A percentile compares a stretch with the other conserved stretches of the same genome.
Evolutionary conservation across 164 flowering plant genomes (phyloP).

Genomic region (Houttuynia cordata): DNA sequence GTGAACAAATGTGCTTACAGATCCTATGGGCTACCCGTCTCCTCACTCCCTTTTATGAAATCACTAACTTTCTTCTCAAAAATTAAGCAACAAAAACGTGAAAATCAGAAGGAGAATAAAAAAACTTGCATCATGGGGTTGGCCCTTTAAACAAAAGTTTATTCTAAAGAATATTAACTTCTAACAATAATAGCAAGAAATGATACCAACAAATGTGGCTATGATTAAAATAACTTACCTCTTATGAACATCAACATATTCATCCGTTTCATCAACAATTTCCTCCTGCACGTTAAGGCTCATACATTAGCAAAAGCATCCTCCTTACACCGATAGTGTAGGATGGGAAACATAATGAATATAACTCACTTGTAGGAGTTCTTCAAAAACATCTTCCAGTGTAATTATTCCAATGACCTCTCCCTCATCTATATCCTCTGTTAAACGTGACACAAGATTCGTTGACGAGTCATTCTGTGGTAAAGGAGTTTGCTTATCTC

Average conservation of each 20-base stretch:
- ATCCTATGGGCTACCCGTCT: too few species aligned
- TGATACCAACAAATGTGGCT: too few species aligned
- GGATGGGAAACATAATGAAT: neutral
- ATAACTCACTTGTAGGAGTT: conserved; percentile 76
- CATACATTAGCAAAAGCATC: neutral
- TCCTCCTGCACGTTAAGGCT: conserved; percentile 37
- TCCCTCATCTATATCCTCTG: conserved; percentile 77
- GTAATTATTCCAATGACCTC: conserved; percentile 96
- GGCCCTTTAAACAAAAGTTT: neutral
- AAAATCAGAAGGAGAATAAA: neutral
- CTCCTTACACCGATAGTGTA: neutral
- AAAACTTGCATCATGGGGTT: neutral
- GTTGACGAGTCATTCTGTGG: conserved; percentile 22
- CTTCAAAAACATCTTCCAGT: conserved; percentile 98
- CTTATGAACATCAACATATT: conserved; percentile 58
- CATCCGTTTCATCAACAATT: conserved; percentile 69
- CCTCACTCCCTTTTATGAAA: too few species aligned
- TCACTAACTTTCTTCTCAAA: too few species aligned
- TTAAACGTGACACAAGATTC: conserved; percentile 20
- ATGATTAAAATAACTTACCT: conserved; percentile 19
- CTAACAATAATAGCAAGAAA: neutral
- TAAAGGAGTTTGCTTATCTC: conserved; percentile 10
- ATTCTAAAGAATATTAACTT: neutral
- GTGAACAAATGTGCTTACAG: too few species aligned
- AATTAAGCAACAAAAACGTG: too few species aligned